Evolutionary conservation across 768 basidiomycete genomes (phyloP).

Genomic region (Nidula microcarpa): DNA sequence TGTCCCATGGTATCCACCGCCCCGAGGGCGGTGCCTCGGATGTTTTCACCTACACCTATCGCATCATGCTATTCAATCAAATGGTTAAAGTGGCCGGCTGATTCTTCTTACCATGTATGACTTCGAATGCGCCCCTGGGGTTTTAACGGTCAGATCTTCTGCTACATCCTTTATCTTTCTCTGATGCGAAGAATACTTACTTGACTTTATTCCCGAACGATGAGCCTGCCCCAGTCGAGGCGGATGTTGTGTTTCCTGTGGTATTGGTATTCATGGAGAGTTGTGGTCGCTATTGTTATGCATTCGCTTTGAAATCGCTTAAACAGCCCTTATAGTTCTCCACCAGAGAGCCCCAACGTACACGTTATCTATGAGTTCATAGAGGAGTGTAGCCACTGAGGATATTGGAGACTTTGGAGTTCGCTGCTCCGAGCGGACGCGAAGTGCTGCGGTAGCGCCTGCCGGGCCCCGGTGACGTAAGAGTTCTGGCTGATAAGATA

Average conservation of each 20-base stretch:
- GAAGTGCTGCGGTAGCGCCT: too few relatives aligned
- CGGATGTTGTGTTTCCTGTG: background rate
- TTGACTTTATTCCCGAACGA: slow-evolving; percentile 14
- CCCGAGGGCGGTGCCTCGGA: slow-evolving; percentile 39
- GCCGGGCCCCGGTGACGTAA: too few relatives aligned
- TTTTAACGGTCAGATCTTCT: background rate
- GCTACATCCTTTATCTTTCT: background rate
- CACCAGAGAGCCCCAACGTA: too few relatives aligned
- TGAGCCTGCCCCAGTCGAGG: slow-evolving; percentile 6
- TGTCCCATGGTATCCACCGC: slow-evolving; percentile 30
- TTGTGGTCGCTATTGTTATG: too few relatives aligned
- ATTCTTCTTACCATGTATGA: slow-evolving; percentile 27
- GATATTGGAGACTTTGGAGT: too few relatives aligned
- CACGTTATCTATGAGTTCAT: too few relatives aligned
- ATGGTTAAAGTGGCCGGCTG: background rate
- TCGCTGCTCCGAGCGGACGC: too few relatives aligned
- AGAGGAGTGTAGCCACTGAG: too few relatives aligned
- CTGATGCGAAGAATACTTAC: slow-evolving; percentile 11
- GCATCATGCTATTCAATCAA: background rate
- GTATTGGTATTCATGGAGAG: background rate
- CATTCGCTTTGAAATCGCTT: too few relatives aligned
- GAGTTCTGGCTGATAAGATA: background rate
- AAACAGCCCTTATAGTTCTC: too few relatives aligned
- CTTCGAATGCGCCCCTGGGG: slow-evolving; percentile 28
- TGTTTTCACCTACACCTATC: slow-evolving; percentile 38